Conservation (phyloP, 257 asterid species). For the Salvia hispanica region DNA sequence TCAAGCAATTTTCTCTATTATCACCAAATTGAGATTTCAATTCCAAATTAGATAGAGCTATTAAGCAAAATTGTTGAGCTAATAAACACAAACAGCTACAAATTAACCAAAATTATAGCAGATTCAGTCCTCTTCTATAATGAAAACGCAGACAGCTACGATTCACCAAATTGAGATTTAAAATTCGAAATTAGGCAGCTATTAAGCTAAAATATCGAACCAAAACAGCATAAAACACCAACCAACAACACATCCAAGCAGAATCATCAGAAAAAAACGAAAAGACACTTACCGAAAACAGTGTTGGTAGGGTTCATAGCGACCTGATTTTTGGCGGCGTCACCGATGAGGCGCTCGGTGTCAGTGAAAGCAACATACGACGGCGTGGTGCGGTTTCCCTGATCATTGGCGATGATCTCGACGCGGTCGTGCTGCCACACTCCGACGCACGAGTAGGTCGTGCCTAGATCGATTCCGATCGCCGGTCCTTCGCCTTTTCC, state of each 20-base stretch:
- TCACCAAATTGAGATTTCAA: no score
- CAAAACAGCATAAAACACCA: no score
- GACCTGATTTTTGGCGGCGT: conserved; percentile 52
- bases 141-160: background rate
- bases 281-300: conserved; percentile 40
- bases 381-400: conserved; percentile 51
- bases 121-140: no score
- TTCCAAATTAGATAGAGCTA: no score
- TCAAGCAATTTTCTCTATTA: no score
- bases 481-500: conserved; percentile 47
- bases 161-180: background rate
- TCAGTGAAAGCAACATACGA: conserved; percentile 49
- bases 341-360: conserved; percentile 53
- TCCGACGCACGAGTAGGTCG: conserved; percentile 45
- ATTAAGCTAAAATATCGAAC: background rate
- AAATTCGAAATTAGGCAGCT: background rate
- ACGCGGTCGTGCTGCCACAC: conserved; percentile 52
- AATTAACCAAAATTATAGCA: background rate
- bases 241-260: background rate
- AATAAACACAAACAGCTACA: no score
- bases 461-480: conserved; percentile 47
- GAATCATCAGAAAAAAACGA: background rate
- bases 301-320: conserved; percentile 52
- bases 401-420: conserved; percentile 46
- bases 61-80: background rate